Evolutionary conservation across 2,329 filamentous ascomycete species (phyloP).

Genomic region (Cercospora sojina): DNA sequence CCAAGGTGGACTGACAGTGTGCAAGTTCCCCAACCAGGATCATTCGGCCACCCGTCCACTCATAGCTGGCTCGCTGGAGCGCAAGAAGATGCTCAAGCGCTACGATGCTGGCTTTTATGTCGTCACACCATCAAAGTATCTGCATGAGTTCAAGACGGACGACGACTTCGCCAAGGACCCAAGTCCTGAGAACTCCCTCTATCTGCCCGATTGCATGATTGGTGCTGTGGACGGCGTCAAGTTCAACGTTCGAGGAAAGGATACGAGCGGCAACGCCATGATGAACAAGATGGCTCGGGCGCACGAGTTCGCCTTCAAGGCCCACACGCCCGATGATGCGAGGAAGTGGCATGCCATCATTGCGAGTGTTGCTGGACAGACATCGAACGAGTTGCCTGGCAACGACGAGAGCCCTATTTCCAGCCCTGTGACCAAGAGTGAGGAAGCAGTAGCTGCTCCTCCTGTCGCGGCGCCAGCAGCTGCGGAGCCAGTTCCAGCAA

Average conservation of each 20-base stretch:
- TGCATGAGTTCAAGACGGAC: conserved; percentile 95
- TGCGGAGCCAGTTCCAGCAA: background rate
- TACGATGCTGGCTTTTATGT: conserved; percentile 86
- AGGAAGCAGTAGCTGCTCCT: background rate
- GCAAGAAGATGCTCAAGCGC: conserved; percentile 82
- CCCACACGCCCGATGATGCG: conserved; percentile 75
- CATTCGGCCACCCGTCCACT: conserved; percentile 77
- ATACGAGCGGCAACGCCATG: conserved; percentile 73
- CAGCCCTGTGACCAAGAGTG: conserved; percentile 22
- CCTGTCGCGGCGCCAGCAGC: background rate
- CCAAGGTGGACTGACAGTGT: background rate
- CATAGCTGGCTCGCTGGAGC: conserved; percentile 84
- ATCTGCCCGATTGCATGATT: conserved; percentile 84
- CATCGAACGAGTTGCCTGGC: conserved; percentile 44
- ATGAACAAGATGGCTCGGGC: conserved; percentile 76
- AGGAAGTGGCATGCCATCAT: conserved; percentile 82
- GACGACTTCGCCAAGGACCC: conserved; percentile 73
- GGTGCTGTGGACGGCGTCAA: conserved; percentile 72
- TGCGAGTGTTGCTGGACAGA: conserved; percentile 56
- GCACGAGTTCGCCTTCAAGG: conserved; percentile 84
- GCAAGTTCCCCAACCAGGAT: conserved; percentile 78
- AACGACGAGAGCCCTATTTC: conserved; percentile 42
- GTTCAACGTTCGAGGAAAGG: conserved; percentile 95
- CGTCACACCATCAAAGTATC: conserved; percentile 79
- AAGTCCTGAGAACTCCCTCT: conserved; percentile 81